Base-by-base conservation (phyloP, 345 rosid species). In the Citrus glauca region DNA sequence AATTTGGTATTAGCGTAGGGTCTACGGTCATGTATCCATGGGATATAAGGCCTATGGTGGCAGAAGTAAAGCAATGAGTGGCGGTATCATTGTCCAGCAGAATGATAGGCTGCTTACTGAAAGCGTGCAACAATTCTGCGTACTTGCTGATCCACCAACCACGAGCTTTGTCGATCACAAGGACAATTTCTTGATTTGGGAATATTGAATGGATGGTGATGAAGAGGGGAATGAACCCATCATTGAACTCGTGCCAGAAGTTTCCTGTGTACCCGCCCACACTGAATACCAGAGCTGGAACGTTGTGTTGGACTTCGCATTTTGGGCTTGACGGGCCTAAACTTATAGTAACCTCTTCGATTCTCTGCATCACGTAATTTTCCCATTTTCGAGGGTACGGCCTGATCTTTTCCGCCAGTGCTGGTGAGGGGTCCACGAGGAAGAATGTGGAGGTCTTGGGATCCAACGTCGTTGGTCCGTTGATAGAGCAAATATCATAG, bases 241-340 rank as follows among this genome's bases (percentile, higher is more conserved):
- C 97, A 53, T 71, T 84, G 81, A 92, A 92, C 25, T 87, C 95
- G 37, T 90, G 97, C 80, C 84, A 89, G 48, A 89, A 81, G 83
- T 81, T 91, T 33, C 94, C 95, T 2, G 92, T 88, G 86, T 87
- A 90, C 42, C 97, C 97, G 33, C 89, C 93, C 4, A 87, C 82
- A 63, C 88, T 85, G 78, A 90, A 90, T 40, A 85, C 88, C 2
- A 88, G 28, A 19, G 97, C 94, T 2, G 93, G 95, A 14, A 33
- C 81, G 9, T 75, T 66, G 75, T 88, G 88, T 28, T 72, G 87
- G 74, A 73, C 64, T 37, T 85, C 71, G 22, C 90, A 85, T 35
- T 55, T 22, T 25, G 79, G 72, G 64, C 81, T 35, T 24, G 37
- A 2, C 71, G 83, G 86, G 82, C 79, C 76, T 19, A 81, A 82